Percentiles rank a stretch among this genome's conserved stretches.
phyloP scores from a whole-genome alignment of 2,329 filamentous ascomycete genomes.

The Colletotrichum gigasporum region DNA sequence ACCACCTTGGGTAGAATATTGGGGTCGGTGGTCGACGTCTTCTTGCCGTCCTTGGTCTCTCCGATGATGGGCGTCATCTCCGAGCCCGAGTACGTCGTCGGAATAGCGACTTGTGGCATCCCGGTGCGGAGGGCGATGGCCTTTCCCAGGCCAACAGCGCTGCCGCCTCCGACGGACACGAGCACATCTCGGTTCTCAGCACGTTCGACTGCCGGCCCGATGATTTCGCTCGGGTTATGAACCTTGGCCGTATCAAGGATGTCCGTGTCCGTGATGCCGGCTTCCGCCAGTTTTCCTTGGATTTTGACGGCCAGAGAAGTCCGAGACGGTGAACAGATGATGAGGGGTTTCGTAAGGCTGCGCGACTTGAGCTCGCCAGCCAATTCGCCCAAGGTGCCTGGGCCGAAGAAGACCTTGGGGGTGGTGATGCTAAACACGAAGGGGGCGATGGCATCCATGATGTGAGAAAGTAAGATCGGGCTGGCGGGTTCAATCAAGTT shows the following conservation, averaged over 20 bases:
- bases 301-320: constrained; percentile 44
- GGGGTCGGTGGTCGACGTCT: constrained; percentile 27
- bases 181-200: constrained; percentile 60
- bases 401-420: constrained; percentile 47
- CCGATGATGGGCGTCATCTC: constrained; percentile 63
- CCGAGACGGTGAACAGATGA: constrained; percentile 50
- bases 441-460: constrained; percentile 7
- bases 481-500: not conserved
- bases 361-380: constrained; percentile 45
- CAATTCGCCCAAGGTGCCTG: constrained; percentile 42
- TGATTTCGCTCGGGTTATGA: constrained; percentile 38
- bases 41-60: constrained; percentile 31
- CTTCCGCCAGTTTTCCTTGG: constrained; percentile 35
- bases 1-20: constrained; percentile 28
- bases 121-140: constrained; percentile 61
- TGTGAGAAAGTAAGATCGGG: not conserved
- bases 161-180: constrained; percentile 70
- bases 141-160: constrained; percentile 68
- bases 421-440: constrained; percentile 29
- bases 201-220: constrained; percentile 39
- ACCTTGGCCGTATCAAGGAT: constrained; percentile 45
- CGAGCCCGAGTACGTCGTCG: constrained; percentile 67
- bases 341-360: constrained; percentile 43
- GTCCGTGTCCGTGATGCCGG: constrained; percentile 42
- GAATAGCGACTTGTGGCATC: constrained; percentile 67